A percentile compares a stretch with the other conserved stretches of the same genome.
Evolutionary conservation across 1,284 basidiomycete species (phyloP).

Genomic region (Ceratobasidium sp.): DNA sequence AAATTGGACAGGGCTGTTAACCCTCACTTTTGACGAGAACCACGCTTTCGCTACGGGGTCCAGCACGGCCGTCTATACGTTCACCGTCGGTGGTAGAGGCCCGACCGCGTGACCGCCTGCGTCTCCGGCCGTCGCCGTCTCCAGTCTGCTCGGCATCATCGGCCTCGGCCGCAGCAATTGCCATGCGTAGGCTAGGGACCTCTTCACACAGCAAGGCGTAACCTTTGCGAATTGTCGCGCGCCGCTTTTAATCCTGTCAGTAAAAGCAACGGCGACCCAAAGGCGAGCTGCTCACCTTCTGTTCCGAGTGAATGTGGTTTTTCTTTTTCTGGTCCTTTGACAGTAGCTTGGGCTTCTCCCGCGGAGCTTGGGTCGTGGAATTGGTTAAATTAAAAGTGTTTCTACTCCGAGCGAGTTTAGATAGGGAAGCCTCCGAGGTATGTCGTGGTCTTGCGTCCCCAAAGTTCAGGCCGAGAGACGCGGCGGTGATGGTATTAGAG

Average conservation of each 20-base stretch:
- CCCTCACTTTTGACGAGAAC: slow-evolving; percentile 85
- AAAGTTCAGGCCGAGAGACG: slow-evolving; percentile 26
- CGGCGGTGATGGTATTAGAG: slow-evolving; percentile 23
- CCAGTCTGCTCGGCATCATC: slow-evolving; percentile 55
- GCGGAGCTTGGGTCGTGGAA: slow-evolving; percentile 14
- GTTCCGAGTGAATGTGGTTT: slow-evolving; percentile 86
- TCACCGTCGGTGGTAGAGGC: slow-evolving; percentile 64
- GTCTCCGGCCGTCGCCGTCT: slow-evolving; percentile 54
- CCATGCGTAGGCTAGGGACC: slow-evolving; percentile 82
- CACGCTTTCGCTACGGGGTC: slow-evolving; percentile 86
- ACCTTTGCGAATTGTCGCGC: slow-evolving; percentile 89
- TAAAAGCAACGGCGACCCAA: slow-evolving; percentile 58
- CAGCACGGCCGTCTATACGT: slow-evolving; percentile 80
- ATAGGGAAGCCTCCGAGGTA: slow-evolving; percentile 8
- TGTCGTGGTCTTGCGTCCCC: not conserved
- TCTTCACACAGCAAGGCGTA: slow-evolving; percentile 87
- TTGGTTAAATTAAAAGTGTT: slow-evolving; percentile 28
- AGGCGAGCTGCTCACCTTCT: slow-evolving; percentile 35
- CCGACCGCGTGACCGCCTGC: slow-evolving; percentile 55
- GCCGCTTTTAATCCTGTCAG: slow-evolving; percentile 72
- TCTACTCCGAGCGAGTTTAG: slow-evolving; percentile 25
- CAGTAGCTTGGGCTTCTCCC: slow-evolving; percentile 62
- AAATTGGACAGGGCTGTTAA: slow-evolving; percentile 26
- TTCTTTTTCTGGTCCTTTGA: slow-evolving; percentile 90
- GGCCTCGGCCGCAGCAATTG: slow-evolving; percentile 75